Base-by-base conservation (phyloP, 139 green algal genomes). In the Chlamydomonas sp. region DNA sequence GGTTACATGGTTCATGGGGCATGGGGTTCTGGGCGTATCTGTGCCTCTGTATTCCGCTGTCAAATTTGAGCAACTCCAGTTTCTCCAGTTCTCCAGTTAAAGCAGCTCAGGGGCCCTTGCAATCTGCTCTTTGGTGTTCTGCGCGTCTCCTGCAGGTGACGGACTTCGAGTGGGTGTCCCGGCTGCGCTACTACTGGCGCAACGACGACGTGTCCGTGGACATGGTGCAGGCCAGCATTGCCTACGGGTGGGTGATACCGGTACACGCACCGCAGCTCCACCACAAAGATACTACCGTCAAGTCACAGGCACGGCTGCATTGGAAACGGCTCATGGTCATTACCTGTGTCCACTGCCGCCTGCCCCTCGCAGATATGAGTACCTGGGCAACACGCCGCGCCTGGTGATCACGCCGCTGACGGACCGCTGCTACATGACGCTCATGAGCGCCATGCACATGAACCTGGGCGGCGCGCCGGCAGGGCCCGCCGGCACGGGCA, bases 131-230 rank as follows among this genome's bases (percentile, higher is more conserved):
- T 49, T 49, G 31, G 31, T 49, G 31, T 49, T 49, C 31, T 49
- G 31, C 31, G 31, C 31, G 31, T 7, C 77, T 63, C 10, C 71
- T 68, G 68, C 85, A 89, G 78, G 75, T 69, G 15, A 94, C 91
- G 2, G 95, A 97, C 80, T 97, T 97, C 90, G 95, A 97, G 89
- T 97, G 95, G 95, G 93, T 97, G 63, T 91, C 85, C 7, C 93
- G 95, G 72, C 93, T 97, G 78, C 92, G 95, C 3, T 97, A 97
- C 93, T 97, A 97, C 92, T 97, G 95, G 95, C 88, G 95, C 18
- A 15, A 86, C 20, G 94, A 96, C 63, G 91, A 97, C 69, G 90
- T 97, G 66, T 93, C 77, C 20, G 95, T 97, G 66, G 95, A 97
- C 85, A 97, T 97, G 95, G 95, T 96, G 74, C 94, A 96, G 79